phyloP scores from a whole-genome alignment of 1,284 basidiomycete species.

The Phenoliferia sp. region DNA sequence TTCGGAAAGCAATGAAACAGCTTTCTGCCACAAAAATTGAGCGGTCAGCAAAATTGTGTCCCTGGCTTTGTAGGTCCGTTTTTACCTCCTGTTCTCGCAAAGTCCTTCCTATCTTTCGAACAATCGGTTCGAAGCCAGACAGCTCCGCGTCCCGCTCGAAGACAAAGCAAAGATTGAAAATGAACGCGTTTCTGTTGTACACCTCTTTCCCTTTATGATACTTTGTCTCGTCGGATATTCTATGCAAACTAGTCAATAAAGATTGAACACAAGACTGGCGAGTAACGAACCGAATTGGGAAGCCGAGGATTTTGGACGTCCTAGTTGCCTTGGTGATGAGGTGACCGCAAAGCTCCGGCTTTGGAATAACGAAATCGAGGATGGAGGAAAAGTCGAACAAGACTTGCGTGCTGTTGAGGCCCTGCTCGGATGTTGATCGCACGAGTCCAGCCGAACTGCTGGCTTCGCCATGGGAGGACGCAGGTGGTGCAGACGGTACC shows the following conservation, averaged over 20 bases:
- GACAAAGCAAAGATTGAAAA: slow-evolving; percentile 81
- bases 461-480: background rate
- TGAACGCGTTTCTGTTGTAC: slow-evolving; percentile 82
- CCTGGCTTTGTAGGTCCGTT: no score
- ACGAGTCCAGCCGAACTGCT: slow-evolving; percentile 6
- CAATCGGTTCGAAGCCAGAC: slow-evolving; percentile 91
- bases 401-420: slow-evolving; percentile 30
- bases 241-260: background rate
- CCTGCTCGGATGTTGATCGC: slow-evolving; percentile 12
- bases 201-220: slow-evolving; percentile 67
- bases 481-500: background rate
- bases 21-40: slow-evolving; percentile 59
- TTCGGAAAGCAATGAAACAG: slow-evolving; percentile 79
- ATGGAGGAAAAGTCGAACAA: slow-evolving; percentile 90
- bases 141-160: slow-evolving; percentile 85
- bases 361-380: slow-evolving; percentile 90
- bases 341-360: slow-evolving; percentile 75
- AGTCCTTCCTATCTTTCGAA: slow-evolving; percentile 88
- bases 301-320: slow-evolving; percentile 76
- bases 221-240: slow-evolving; percentile 53
- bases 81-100: slow-evolving; percentile 80
- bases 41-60: no score
- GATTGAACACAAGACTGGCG: no score
- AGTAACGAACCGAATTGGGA: slow-evolving; percentile 59
- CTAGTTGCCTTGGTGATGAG: slow-evolving; percentile 66